Percentiles rank a stretch among this genome's conserved stretches.
phyloP scores from a whole-genome alignment of 2,329 filamentous ascomycete species.

The Parastagonospora avenae region DNA sequence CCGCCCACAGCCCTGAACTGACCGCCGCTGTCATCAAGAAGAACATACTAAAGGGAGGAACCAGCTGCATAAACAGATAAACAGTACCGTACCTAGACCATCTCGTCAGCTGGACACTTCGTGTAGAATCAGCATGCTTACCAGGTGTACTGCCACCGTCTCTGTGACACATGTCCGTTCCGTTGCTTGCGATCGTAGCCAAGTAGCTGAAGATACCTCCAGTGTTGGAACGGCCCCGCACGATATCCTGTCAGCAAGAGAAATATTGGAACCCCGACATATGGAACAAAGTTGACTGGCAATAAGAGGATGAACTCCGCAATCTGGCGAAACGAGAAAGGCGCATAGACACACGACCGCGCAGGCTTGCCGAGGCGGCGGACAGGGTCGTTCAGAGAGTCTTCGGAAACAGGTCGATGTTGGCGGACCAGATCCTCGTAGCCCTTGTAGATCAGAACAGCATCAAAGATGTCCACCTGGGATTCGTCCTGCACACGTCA shows the following conservation, averaged over 20 bases:
- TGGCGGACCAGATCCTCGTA: slow-evolving; percentile 60
- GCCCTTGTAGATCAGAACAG: slow-evolving; percentile 77
- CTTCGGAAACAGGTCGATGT: slow-evolving; percentile 64
- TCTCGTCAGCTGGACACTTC: slow-evolving; percentile 9
- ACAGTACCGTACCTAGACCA: slow-evolving; percentile 74
- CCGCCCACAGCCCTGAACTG: slow-evolving; percentile 86
- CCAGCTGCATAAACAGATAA: slow-evolving; percentile 81
- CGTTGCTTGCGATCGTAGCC: slow-evolving; percentile 75
- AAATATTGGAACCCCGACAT: slow-evolving; percentile 82
- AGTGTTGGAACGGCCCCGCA: slow-evolving; percentile 86
- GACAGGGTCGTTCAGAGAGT: slow-evolving; percentile 70
- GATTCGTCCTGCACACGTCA: slow-evolving; percentile 63
- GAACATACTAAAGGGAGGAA: slow-evolving; percentile 90
- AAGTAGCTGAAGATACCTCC: slow-evolving; percentile 84
- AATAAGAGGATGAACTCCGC: slow-evolving; percentile 72
- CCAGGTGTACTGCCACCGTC: slow-evolving; percentile 86
- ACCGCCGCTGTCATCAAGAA: slow-evolving; percentile 87
- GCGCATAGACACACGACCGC: slow-evolving; percentile 76
- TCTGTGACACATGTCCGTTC: slow-evolving; percentile 69
- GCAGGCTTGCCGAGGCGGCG: slow-evolving; percentile 84
- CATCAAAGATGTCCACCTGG: slow-evolving; percentile 75
- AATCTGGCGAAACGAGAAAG: slow-evolving; percentile 91
- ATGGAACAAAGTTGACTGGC: slow-evolving; percentile 84
- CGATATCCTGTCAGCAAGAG: slow-evolving; percentile 86
- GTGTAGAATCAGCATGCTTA: slow-evolving; percentile 32